Evolutionary conservation across 2,329 filamentous ascomycete genomes (phyloP), one percentile per base, ranked within the genome.

Genomic region (Aureobasidium sp.): DNA sequence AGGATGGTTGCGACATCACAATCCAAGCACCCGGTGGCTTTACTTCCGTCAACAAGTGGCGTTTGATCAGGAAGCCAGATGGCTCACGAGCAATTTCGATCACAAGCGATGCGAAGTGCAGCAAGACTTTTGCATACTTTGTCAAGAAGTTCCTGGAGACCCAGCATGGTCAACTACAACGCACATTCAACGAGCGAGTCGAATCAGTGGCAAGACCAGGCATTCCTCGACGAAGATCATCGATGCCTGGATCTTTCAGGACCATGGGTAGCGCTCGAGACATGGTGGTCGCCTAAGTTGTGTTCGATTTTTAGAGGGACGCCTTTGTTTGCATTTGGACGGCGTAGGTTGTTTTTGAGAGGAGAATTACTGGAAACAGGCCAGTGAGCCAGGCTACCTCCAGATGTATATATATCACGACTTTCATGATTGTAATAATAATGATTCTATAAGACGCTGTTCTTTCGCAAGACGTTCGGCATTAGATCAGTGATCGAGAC

Each of bases 1-100:
- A 63, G 13, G 67, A 73, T 34, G 72, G 72, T 46, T 73, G 72
- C 65, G 69, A 72, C 62, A 73, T 73, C 65, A 71, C 68, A 12
- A 67, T 73, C 13, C 66, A 70, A 41, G 71, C 72, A 10, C 71
- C 71, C 13, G 71, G 69, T 29, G 71, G 72, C 41, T 73, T 74
- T 65, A 72, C 68, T 4, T 69, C 67, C 9, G 66, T 65, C 32
- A 74, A 73, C 52, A 67, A 67, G 32, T 73, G 72, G 71, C 67
- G 68, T 17, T 62, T 72, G 32, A 50, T 69, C n/a, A 67, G 65
- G 32, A 68, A 69, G 52, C 17, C 55, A 2, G 56, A 67, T 58
- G 63, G 63, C 3, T 48, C 34, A 8, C 57, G 37, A 46, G 39
- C 36, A 4, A 48, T 66, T 42, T 47, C 48, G 12, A 73, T 73